A percentile compares a stretch with the other conserved stretches of the same genome.
Evolutionary conservation across 768 basidiomycete species (phyloP).

Genomic region (Lactarius deliciosus): DNA sequence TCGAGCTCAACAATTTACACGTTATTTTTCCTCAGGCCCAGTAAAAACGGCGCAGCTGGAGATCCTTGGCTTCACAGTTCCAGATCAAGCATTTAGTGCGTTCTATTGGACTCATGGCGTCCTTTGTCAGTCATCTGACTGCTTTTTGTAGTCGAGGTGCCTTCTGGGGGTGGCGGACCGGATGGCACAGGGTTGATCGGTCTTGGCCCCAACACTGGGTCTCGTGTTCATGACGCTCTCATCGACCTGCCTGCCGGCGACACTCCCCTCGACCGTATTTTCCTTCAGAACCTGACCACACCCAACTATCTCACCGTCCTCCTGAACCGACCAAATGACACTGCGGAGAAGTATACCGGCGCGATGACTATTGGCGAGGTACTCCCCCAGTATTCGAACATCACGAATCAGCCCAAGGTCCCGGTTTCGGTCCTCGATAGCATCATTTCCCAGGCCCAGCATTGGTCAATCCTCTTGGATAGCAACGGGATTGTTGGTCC

Average conservation of each 20-base stretch:
- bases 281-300: slow-evolving; percentile 52
- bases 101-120: slow-evolving; percentile 3
- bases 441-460: slow-evolving; percentile 51
- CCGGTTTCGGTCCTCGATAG: slow-evolving; percentile 43
- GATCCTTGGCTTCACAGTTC: slow-evolving; percentile 46
- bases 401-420: slow-evolving; percentile 53
- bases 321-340: slow-evolving; percentile 59
- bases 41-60: slow-evolving; percentile 45
- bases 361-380: slow-evolving; percentile 64
- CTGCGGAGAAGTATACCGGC: slow-evolving; percentile 50
- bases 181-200: slow-evolving; percentile 48
- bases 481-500: slow-evolving; percentile 60
- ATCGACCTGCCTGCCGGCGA: slow-evolving; percentile 42
- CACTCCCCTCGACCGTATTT: slow-evolving; percentile 64
- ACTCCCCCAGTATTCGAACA: slow-evolving; percentile 46
- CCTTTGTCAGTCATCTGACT: neutral
- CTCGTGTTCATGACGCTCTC: slow-evolving; percentile 41
- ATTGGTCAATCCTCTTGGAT: slow-evolving; percentile 66
- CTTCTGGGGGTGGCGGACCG: slow-evolving; percentile 34
- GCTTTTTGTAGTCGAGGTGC: slow-evolving; percentile 41
- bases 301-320: slow-evolving; percentile 64
- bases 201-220: slow-evolving; percentile 59
- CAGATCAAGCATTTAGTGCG: slow-evolving; percentile 50
- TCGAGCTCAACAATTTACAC: neutral
- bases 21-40: slow-evolving; percentile 35